Conservation (phyloP, 163 green algal genomes). For the Prototheca stagnorum region DNA sequence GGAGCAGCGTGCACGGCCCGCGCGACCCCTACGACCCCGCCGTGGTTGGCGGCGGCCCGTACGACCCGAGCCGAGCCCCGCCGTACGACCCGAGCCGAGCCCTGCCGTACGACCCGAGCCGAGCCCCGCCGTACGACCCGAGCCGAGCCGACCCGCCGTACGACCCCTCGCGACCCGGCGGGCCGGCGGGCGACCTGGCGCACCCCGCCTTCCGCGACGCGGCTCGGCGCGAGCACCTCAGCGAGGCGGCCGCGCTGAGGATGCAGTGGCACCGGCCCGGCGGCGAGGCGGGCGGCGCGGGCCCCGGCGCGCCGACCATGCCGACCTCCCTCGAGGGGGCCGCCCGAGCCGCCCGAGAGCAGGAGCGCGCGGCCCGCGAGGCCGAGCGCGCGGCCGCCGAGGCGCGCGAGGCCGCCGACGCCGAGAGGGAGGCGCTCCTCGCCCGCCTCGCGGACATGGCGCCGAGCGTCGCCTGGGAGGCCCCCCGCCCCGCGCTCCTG, state of each 20-base stretch:
- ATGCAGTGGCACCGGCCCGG: too few relatives aligned
- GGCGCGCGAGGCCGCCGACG: constrained; percentile 12
- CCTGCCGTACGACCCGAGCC: background rate
- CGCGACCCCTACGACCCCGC: background rate
- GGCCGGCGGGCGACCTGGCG: background rate
- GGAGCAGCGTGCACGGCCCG: background rate
- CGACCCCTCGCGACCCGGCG: background rate
- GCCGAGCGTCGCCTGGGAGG: constrained; percentile 6
- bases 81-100: too few relatives aligned
- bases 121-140: background rate
- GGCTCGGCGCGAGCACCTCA: constrained; percentile 9
- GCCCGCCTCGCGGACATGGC: constrained; percentile 8
- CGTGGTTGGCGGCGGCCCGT: background rate
- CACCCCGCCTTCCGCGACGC: background rate
- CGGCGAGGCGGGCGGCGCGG: too few relatives aligned
- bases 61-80: too few relatives aligned
- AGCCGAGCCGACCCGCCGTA: background rate
- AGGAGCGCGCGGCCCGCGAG: too few relatives aligned
- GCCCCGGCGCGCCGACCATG: too few relatives aligned
- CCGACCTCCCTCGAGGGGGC: too few relatives aligned
- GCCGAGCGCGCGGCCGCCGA: too few relatives aligned
- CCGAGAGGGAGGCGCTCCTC: constrained; percentile 6
- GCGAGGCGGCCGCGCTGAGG: constrained; percentile 5
- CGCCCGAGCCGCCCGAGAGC: too few relatives aligned
- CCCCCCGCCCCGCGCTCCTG: too few relatives aligned